Evolutionary conservation across 164 flowering plant species (phyloP).

Genomic region (Taxillus chinensis): DNA sequence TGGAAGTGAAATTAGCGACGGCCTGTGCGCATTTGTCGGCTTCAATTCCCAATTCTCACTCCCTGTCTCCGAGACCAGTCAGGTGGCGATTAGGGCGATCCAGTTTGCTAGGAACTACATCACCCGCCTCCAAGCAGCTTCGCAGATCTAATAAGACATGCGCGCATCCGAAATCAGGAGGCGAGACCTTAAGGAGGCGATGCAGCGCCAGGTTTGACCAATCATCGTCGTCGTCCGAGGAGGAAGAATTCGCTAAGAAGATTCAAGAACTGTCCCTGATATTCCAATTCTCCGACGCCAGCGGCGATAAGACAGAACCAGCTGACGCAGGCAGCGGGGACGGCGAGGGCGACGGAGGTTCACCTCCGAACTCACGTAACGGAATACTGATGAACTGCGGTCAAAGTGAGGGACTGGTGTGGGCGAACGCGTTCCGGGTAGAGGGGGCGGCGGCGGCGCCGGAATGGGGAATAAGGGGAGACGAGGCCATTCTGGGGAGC

Average conservation of each 20-base stretch:
- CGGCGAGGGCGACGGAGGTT: conserved; percentile 5
- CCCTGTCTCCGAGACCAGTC: too few relatives aligned
- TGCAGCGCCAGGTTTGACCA: conserved; percentile 39
- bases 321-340: conserved; percentile 5
- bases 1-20: conserved; percentile 41
- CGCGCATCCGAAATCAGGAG: conserved; percentile 21
- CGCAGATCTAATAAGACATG: conserved; percentile 30
- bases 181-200: conserved; percentile 24
- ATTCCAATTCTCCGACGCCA: conserved; percentile 26
- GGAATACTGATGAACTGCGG: too few relatives aligned
- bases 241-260: conserved; percentile 53
- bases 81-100: conserved; percentile 17
- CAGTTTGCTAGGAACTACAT: conserved; percentile 25
- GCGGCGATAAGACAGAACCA: too few relatives aligned
- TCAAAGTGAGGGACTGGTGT: too few relatives aligned
- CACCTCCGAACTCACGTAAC: not conserved
- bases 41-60: conserved; percentile 9
- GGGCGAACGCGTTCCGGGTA: too few relatives aligned
- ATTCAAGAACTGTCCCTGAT: conserved; percentile 47
- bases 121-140: conserved; percentile 15
- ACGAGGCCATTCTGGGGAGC: conserved; percentile 27
- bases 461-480: conserved; percentile 3
- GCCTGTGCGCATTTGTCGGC: conserved; percentile 52
- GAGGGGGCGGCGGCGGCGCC: too few relatives aligned
- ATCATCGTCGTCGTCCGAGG: conserved; percentile 23